Percentiles rank a stretch among this genome's conserved stretches.
phyloP scores from a whole-genome alignment of 768 basidiomycete species.

The Termitomyces sp. region DNA sequence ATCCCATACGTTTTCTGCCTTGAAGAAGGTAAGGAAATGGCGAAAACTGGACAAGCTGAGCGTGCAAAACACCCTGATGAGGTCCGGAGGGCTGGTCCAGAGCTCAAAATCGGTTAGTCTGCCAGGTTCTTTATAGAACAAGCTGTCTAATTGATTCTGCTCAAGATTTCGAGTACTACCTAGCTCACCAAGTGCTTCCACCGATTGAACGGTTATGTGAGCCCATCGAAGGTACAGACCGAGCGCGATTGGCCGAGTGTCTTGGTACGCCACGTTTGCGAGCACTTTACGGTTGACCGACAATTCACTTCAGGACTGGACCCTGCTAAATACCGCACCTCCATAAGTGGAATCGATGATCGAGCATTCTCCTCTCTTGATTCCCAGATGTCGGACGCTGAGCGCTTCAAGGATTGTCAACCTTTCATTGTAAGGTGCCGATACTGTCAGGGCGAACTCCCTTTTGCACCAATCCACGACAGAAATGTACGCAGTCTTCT shows the following conservation, averaged over 20 bases:
- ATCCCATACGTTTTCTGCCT: slow-evolving; percentile 94
- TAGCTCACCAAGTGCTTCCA: slow-evolving; percentile 87
- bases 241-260: slow-evolving; percentile 88
- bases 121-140: background rate
- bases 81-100: slow-evolving; percentile 58
- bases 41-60: slow-evolving; percentile 81
- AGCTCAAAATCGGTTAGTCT: slow-evolving; percentile 65
- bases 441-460: slow-evolving; percentile 54
- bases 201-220: slow-evolving; percentile 95
- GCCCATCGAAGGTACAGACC: slow-evolving; percentile 93
- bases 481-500: slow-evolving; percentile 37
- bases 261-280: slow-evolving; percentile 49
- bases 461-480: slow-evolving; percentile 56
- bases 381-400: slow-evolving; percentile 81
- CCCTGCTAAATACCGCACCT: slow-evolving; percentile 48
- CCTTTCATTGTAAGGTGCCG: slow-evolving; percentile 76
- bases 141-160: slow-evolving; percentile 3
- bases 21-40: slow-evolving; percentile 60
- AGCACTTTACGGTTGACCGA: background rate
- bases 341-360: slow-evolving; percentile 44
- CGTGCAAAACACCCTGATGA: slow-evolving; percentile 94
- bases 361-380: slow-evolving; percentile 74
- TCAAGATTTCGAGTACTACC: slow-evolving; percentile 86
- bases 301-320: slow-evolving; percentile 40
- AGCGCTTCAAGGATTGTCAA: slow-evolving; percentile 75